Evolutionary conservation across 768 basidiomycete genomes (phyloP).

Genomic region (Lentinus brumalis): DNA sequence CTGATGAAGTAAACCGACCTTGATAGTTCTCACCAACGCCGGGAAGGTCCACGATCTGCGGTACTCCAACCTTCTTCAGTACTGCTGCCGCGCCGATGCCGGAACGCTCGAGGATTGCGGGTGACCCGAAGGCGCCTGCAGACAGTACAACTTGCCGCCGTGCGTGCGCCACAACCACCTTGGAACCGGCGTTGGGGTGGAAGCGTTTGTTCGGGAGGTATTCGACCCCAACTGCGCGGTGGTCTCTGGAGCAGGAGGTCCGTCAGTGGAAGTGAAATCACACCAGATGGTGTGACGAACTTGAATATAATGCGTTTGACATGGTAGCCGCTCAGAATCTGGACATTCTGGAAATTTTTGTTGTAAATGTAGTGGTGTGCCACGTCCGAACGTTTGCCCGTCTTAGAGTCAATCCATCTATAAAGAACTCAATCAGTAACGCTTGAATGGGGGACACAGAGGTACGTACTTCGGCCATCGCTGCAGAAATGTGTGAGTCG

Average conservation of each 20-base stretch:
- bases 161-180: conserved; percentile 30
- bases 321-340: conserved; percentile 35
- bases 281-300: conserved; percentile 25
- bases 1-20: conserved; percentile 8
- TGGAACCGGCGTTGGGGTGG: conserved; percentile 14
- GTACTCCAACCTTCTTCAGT: conserved; percentile 34
- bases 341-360: conserved; percentile 23
- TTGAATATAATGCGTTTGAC: conserved; percentile 41
- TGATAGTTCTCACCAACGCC: conserved; percentile 48
- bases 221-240: conserved; percentile 42
- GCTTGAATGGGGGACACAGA: neutral
- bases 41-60: conserved; percentile 38
- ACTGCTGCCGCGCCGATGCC: conserved; percentile 41
- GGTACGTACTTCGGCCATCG: conserved; percentile 53
- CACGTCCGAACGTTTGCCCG: conserved; percentile 60
- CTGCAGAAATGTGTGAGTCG: conserved; percentile 31
- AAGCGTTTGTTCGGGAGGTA: conserved; percentile 34
- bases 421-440: neutral
- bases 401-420: conserved; percentile 56
- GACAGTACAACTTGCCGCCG: conserved; percentile 41
- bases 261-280: neutral
- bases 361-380: conserved; percentile 46
- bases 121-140: conserved; percentile 46
- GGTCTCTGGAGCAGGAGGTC: conserved; percentile 26
- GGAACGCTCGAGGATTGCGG: conserved; percentile 58